A percentile compares a stretch with the other conserved stretches of the same genome.
Conservation (phyloP, 441 rosid genomes). For the Corymbia calophylla region DNA sequence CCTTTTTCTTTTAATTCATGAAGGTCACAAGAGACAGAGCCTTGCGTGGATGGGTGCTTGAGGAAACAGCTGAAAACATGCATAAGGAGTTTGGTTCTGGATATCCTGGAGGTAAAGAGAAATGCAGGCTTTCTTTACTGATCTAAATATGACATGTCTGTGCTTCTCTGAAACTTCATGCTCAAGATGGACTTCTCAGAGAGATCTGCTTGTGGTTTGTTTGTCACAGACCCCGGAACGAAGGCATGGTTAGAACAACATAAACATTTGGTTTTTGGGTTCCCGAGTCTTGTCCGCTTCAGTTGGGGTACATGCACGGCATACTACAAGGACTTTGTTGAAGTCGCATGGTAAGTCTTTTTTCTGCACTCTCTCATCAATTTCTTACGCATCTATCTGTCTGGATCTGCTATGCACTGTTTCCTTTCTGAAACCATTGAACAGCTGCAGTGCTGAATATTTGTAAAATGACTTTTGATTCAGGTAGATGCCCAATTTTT, state of each 20-base stretch:
- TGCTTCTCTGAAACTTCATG: background rate
- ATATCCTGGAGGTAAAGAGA: constrained; percentile 81
- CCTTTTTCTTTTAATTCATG: background rate
- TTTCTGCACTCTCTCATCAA: background rate
- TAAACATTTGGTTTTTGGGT: constrained; percentile 76
- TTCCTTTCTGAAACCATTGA: background rate
- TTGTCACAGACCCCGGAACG: constrained; percentile 64
- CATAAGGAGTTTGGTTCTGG: constrained; percentile 85
- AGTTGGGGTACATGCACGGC: constrained; percentile 97
- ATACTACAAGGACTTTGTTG: constrained; percentile 48
- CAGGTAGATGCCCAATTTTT: background rate
- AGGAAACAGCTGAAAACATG: constrained; percentile 69
- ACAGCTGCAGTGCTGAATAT: background rate
- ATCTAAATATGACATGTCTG: background rate
- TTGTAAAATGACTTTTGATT: background rate
- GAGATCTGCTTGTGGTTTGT: constrained; percentile 7
- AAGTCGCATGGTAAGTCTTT: constrained; percentile 65
- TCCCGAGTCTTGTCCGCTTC: constrained; percentile 84
- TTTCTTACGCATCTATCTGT: background rate
- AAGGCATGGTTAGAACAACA: constrained; percentile 74
- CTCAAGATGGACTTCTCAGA: background rate
- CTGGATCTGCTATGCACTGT: background rate
- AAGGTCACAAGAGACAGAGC: constrained; percentile 95
- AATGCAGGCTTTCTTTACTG: background rate
- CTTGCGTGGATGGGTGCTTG: constrained; percentile 69